Conservation (phyloP, 768 basidiomycete genomes). For the Ephemerocybe angulata region DNA sequence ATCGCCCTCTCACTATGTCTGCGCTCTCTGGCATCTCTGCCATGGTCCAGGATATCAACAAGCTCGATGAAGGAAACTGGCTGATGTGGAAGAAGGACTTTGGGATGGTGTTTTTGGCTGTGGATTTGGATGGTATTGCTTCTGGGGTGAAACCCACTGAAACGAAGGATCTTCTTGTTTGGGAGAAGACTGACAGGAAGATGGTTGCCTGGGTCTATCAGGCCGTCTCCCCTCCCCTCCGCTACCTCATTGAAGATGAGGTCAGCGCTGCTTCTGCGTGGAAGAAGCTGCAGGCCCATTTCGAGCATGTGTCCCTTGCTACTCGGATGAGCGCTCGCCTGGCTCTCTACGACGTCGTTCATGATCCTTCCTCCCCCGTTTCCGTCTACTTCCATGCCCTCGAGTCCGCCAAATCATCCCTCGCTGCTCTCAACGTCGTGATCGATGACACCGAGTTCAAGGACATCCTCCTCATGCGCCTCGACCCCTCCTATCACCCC, state of each 20-base stretch:
- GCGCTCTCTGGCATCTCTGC: constrained; percentile 5
- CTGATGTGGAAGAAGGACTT: constrained; percentile 6
- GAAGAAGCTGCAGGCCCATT: constrained; percentile 12
- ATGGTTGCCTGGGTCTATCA: constrained; percentile 6
- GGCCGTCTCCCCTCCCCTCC: constrained; percentile 1
- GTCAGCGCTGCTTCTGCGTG: constrained; percentile 10
- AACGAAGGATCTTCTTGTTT: background rate
- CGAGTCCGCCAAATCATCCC: constrained; percentile 4
- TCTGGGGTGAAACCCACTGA: constrained; percentile 7
- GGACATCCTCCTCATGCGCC: constrained; percentile 20
- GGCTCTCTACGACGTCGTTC: constrained; percentile 12
- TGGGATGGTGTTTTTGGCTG: constrained; percentile 12
- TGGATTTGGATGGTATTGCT: constrained; percentile 10
- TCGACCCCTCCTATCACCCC: constrained; percentile 14
- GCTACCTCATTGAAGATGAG: constrained; percentile 13
- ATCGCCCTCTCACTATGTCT: background rate
- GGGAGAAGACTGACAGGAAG: constrained; percentile 4
- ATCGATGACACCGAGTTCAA: constrained; percentile 15
- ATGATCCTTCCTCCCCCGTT: constrained; percentile 15
- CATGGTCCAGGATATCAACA: background rate
- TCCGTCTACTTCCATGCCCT: constrained; percentile 14
- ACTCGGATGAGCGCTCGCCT: constrained; percentile 9
- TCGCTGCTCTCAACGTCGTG: constrained; percentile 9
- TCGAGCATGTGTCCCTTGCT: constrained; percentile 12
- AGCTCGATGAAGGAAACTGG: constrained; percentile 9